Evolutionary conservation across 805 yeast species (phyloP).

Genomic region (Candida michaelii): DNA sequence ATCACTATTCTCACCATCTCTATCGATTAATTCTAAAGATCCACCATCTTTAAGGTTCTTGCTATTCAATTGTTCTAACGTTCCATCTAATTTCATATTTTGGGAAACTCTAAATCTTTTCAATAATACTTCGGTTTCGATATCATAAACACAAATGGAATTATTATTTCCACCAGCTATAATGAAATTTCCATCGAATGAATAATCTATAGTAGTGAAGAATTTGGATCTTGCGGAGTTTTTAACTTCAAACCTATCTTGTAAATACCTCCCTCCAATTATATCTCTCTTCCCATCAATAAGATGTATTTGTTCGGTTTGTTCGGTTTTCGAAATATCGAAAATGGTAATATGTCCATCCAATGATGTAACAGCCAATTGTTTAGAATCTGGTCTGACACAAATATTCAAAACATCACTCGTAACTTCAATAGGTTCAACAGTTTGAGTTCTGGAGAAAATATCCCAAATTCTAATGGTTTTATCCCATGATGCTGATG

Average conservation of each 20-base stretch:
- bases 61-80: constrained; percentile 75
- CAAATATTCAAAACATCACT: constrained; percentile 82
- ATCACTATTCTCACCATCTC: constrained; percentile 83
- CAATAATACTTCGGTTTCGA: constrained; percentile 81
- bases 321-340: constrained; percentile 81
- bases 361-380: constrained; percentile 81
- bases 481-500: constrained; percentile 95
- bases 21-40: constrained; percentile 64
- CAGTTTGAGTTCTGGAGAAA: constrained; percentile 80
- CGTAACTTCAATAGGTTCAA: constrained; percentile 84
- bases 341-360: constrained; percentile 85
- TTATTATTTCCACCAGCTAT: constrained; percentile 94
- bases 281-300: constrained; percentile 88
- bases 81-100: constrained; percentile 91
- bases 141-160: constrained; percentile 87
- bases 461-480: constrained; percentile 92
- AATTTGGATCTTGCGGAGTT: constrained; percentile 82
- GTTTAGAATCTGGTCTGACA: constrained; percentile 91
- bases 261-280: constrained; percentile 77
- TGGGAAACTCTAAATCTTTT: constrained; percentile 80
- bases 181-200: constrained; percentile 84
- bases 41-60: constrained; percentile 86
- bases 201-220: constrained; percentile 78
- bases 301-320: constrained; percentile 74
- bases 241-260: constrained; percentile 77